Conservation (phyloP, 2,329 filamentous ascomycete genomes). For the Alternaria hordeiaustralica region DNA sequence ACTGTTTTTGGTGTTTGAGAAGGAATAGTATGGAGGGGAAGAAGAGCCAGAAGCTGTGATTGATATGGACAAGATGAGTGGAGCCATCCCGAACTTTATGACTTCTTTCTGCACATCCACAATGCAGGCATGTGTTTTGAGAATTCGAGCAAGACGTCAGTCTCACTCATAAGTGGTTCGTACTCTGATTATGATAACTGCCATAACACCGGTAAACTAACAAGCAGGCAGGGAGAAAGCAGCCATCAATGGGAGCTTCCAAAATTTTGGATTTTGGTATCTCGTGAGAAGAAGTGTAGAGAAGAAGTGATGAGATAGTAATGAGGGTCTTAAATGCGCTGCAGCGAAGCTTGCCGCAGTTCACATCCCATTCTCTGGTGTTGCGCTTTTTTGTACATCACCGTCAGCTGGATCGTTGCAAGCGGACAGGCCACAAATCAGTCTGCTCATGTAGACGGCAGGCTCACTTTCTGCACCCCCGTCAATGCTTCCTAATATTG, state of each 20-base stretch:
- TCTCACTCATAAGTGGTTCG: neutral
- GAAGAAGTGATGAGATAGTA: neutral
- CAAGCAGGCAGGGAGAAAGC: neutral
- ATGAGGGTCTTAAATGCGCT: neutral
- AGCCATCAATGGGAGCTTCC: neutral
- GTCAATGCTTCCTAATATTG: no score
- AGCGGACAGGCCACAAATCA: neutral
- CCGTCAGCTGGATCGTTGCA: no score
- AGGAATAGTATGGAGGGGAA: neutral
- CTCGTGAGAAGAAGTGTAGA: neutral
- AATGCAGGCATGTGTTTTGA: neutral
- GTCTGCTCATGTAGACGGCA: neutral
- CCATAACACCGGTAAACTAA: neutral
- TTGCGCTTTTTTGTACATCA: no score
- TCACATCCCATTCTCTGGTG: no score
- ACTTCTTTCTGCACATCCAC: neutral
- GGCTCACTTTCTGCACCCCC: no score
- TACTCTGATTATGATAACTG: neutral
- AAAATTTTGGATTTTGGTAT: neutral
- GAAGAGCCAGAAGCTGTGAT: neutral
- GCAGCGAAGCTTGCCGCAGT: no score
- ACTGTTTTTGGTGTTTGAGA: neutral
- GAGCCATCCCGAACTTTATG: neutral
- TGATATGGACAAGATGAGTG: neutral
- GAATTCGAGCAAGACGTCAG: neutral